Evolutionary conservation across 1,284 basidiomycete species (phyloP), one percentile per base, ranked within the genome.

Genomic region (Ceratobasidium sp.): DNA sequence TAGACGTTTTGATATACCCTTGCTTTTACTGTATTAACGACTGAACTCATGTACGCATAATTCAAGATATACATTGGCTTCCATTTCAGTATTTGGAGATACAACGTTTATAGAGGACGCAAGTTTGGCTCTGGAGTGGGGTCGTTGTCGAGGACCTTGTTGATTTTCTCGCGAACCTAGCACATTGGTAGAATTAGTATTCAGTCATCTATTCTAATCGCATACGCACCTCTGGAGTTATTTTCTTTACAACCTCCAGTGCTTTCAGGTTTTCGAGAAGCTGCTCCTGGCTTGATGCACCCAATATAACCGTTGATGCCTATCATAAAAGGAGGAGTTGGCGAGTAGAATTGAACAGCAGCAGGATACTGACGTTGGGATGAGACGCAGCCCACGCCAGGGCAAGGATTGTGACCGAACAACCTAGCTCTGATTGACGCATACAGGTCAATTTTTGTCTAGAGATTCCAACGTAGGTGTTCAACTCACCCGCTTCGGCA

Each of bases 341-440:
- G 28, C 43, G 32, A 21, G 18, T 16, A n/a, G 4, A 47, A 28
- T 26, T 16, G 7, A 38, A 49, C 6, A 18, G 28, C 18, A 13
- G 35, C 21, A 23, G 16, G 18, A 16, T 38, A 57, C 77, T 55
- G 46, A 87, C 85, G 80, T 91, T 89, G n/a, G 87, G 86, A 80
- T 92, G 89, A 76, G 83, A 85, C 6, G 89, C 87, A 3, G 90
- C 84, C 92, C 92, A 94, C 5, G 93, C 93, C 44, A 94, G 84
- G 0, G 93, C 90, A 44, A 96, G 85, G 67, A 87, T 86, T 32
- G 87, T 82, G 72, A 88, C 85, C 44, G 82, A 87, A 76, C 86
- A 87, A 46, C 84, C 85, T 16, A 90, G 82, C 77, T 87, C 86
- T 86, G 78, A 52, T 52, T 1, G 14, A 41, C 38, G 30, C 28